phyloP scores from a whole-genome alignment of 2,329 filamentous ascomycete species.

The Diaporthe amygdali region DNA sequence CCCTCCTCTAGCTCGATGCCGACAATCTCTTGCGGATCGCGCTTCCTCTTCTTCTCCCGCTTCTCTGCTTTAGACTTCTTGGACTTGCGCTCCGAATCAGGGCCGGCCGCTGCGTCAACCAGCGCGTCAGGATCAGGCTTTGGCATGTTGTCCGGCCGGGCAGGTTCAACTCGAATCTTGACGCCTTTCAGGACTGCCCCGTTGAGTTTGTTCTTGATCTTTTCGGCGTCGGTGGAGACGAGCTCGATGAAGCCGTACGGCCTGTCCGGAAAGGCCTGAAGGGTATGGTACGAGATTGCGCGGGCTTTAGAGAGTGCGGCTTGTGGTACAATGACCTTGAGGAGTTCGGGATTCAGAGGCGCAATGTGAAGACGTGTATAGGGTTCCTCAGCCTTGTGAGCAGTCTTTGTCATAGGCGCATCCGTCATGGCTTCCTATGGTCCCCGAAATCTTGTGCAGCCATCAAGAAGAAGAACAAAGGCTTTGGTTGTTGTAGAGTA shows the following conservation, averaged over 20 bases:
- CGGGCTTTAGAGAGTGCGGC: conserved; percentile 69
- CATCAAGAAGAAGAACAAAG: background rate
- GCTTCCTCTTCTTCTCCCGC: conserved; percentile 44
- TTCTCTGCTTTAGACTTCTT: conserved; percentile 43
- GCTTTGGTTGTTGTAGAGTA: background rate
- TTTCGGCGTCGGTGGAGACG: conserved; percentile 82
- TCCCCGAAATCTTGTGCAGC: background rate
- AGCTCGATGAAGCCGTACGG: conserved; percentile 91
- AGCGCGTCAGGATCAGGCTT: conserved; percentile 38
- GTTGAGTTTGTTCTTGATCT: conserved; percentile 88
- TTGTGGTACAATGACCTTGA: conserved; percentile 73
- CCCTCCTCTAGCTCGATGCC: conserved; percentile 76
- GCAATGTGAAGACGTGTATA: conserved; percentile 81
- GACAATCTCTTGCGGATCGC: conserved; percentile 55
- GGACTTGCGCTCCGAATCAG: conserved; percentile 24
- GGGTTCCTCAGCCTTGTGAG: background rate
- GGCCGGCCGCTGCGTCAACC: conserved; percentile 25
- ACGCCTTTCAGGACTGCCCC: conserved; percentile 82
- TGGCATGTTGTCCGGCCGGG: conserved; percentile 66
- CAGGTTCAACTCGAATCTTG: conserved; percentile 85
- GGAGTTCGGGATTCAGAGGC: conserved; percentile 78
- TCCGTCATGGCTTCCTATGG: conserved; percentile 21
- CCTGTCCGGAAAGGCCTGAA: conserved; percentile 89
- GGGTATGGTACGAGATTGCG: conserved; percentile 85
- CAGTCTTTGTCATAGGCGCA: background rate